Evolutionary conservation across 129 eudicot genomes (phyloP), one percentile per base, ranked within the genome.

Genomic region (Gnaphalium uliginosum): DNA sequence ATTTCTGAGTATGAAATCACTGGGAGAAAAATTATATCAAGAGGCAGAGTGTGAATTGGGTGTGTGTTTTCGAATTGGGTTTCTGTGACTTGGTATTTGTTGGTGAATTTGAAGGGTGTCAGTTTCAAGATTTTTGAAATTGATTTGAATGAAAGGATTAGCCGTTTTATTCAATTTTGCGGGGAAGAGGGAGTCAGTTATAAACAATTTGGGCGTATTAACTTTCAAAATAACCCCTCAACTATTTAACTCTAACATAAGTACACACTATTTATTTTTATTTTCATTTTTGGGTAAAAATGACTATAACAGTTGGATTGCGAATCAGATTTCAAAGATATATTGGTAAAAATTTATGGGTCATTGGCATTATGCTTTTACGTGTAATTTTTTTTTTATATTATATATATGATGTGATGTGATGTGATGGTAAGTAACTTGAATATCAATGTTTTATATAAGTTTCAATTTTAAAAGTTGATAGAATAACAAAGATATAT

Each of bases 121-220:
- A 24, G 79, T 85, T 85, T 77, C 74, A 77, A 75, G 75, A 73
- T 33, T 85, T 85, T 37, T 61, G 69, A 77, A 8, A 41, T 24
- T 54, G 59, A 17, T 60, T 69, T 48, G 71, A 60, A 54, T 64
- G 15, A 35, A 57, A 68, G 53, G 60, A 25, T 58, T 79, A 79
- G 87, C 84, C 87, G 79, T 79, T 86, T 46, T 23, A 56, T 78
- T 73, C 73, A 77, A 76, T 73, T 65, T 80, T 68, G 83, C 83
- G 74, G 74, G 81, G 70, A 69, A 78, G 14, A 8, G 37, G 83
- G 61, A 80, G 75, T 66, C 79, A 13, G 83, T 80, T 80, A 79
- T 26, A 30, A 69, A 18, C 32, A 29, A 57, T 48, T 68, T 11
- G 18, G 56, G 10, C 22, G 33, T 5, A 32, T 66, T 15, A 24